phyloP scores from a whole-genome alignment of 768 basidiomycete genomes.

The Lactarius hatsudake region DNA sequence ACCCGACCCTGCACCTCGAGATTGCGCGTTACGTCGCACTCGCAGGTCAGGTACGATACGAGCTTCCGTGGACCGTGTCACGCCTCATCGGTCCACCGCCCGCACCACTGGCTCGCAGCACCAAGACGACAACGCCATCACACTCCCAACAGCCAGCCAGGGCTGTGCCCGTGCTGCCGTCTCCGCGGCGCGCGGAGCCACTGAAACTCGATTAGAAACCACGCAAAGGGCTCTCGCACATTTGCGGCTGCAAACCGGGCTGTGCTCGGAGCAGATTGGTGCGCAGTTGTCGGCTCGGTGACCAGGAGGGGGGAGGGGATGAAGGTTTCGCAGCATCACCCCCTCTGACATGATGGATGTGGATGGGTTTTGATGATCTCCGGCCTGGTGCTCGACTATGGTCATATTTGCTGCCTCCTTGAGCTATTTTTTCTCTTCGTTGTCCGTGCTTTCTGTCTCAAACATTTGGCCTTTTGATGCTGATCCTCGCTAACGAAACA shows the following conservation, averaged over 20 bases:
- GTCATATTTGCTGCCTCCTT: slow-evolving; percentile 14
- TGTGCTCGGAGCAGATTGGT: slow-evolving; percentile 2
- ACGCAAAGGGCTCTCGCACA: neutral
- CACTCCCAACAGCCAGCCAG: slow-evolving; percentile 6
- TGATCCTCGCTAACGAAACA: slow-evolving; percentile 13
- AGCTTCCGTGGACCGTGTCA: slow-evolving; percentile 78
- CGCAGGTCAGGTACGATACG: slow-evolving; percentile 62
- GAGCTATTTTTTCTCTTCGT: neutral
- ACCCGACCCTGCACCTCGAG: slow-evolving; percentile 92
- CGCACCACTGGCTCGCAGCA: slow-evolving; percentile 39
- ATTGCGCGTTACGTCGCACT: slow-evolving; percentile 80
- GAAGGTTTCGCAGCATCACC: slow-evolving; percentile 1
- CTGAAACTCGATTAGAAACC: slow-evolving; percentile 20
- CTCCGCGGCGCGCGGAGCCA: slow-evolving; percentile 22
- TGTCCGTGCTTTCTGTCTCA: neutral
- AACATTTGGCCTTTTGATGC: slow-evolving; percentile 5
- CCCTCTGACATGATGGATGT: neutral
- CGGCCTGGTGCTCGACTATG: slow-evolving; percentile 17
- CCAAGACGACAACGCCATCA: neutral
- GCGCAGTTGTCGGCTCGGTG: neutral
- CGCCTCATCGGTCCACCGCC: slow-evolving; percentile 82
- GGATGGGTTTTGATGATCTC: slow-evolving; percentile 9
- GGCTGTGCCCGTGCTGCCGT: slow-evolving; percentile 17
- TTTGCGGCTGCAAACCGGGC: slow-evolving; percentile 9
- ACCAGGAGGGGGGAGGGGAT: neutral